Evolutionary conservation across 2,329 filamentous ascomycete species (phyloP), one percentile per base, ranked within the genome.

Genomic region (Emydomyces testavorans): DNA sequence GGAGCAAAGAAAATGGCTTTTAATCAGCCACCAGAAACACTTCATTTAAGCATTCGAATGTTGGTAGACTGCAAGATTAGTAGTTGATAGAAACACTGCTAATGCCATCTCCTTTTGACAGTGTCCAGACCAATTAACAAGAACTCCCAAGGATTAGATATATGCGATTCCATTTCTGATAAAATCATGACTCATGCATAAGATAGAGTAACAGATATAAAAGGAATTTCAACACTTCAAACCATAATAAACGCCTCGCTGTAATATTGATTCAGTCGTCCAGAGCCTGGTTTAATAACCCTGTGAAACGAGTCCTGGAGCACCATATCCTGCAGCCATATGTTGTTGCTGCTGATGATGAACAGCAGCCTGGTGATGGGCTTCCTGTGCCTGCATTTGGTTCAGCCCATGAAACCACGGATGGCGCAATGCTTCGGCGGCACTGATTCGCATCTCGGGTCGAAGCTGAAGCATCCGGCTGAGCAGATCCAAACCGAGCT

Each of bases 381-480:
- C 62, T 48, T 70, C 67, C 52, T 65, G 65, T 54, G 71, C 62
- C 53, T 73, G 72, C 50, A 69, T 66, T 58, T 78, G 74, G 46
- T 77, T 69, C 60, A 79, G 69, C 55, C 78, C 76, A 57, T 79
- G 78, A 70, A 98, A 98, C 92, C 92, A 98, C 0, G 83, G 85
- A 64, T 98, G 92, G 57, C 83, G 77, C 34, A 96, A 72, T 2
- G 92, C 89, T 53, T 94, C 86, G 44, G 82, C 75, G 1, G 92
- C 92, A 57, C 84, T 89, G 61, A 94, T 85, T 48, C 92, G 80
- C 67, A 94, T 80, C 67, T 98, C 92, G 0, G 92, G 92, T 26
- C 89, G 79, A 46, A 96, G 72, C 65, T 96, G 90, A 24, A 98
- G 78, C 86, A 98, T 94, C 52, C 84, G 78, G 60, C 84, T 82